phyloP scores from a whole-genome alignment of 1,284 basidiomycete species.

The Ustilago lituana region DNA sequence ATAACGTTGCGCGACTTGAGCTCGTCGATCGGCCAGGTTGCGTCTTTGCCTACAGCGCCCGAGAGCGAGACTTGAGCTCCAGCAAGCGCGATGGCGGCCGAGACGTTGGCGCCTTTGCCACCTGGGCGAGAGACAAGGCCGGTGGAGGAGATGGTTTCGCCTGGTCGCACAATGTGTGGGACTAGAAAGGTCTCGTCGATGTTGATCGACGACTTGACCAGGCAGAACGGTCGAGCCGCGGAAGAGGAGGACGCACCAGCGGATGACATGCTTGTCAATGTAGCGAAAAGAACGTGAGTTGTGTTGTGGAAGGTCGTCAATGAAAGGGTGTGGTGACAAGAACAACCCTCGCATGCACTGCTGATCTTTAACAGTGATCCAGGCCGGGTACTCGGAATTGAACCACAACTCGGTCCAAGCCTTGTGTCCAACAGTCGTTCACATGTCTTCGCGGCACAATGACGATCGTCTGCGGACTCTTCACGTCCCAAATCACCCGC shows the following conservation, averaged over 20 bases:
- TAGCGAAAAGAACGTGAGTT: background rate
- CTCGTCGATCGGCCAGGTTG: conserved; percentile 60
- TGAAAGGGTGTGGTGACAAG: background rate
- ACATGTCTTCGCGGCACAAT: conserved; percentile 17
- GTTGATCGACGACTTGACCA: conserved; percentile 65
- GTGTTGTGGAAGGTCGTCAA: background rate
- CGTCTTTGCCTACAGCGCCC: conserved; percentile 62
- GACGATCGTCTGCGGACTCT: conserved; percentile 20
- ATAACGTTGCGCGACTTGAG: conserved; percentile 54
- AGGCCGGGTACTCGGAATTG: background rate
- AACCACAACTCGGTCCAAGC: too few species aligned
- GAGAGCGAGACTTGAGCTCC: conserved; percentile 52
- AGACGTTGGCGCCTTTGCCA: conserved; percentile 65
- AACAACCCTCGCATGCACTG: too few species aligned
- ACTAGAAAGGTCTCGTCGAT: conserved; percentile 65
- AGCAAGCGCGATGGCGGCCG: conserved; percentile 58
- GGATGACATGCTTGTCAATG: conserved; percentile 6
- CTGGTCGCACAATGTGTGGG: conserved; percentile 58
- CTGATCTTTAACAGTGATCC: too few species aligned
- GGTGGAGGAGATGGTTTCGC: conserved; percentile 63
- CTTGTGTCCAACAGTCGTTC: background rate
- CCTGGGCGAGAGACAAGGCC: conserved; percentile 54
- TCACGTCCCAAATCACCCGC: too few species aligned
- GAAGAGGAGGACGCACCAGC: conserved; percentile 5
- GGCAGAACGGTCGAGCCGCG: conserved; percentile 48